Conservation (phyloP, 306 rosid species). For the Gastrolobium bilobum region DNA sequence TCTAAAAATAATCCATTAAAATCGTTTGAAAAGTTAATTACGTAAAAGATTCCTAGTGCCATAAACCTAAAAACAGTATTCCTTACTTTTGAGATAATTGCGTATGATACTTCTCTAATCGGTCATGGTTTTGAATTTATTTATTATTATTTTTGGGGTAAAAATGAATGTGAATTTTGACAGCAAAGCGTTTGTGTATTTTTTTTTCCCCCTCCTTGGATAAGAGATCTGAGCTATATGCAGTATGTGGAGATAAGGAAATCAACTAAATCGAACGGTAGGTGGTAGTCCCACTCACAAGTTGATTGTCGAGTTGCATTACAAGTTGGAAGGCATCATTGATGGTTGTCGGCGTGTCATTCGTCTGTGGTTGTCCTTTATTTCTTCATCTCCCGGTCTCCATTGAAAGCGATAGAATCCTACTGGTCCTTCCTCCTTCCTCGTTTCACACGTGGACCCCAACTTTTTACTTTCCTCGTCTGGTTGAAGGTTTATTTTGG, state of each 20-base stretch:
- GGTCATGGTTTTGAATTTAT: background rate
- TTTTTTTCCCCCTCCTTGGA: background rate
- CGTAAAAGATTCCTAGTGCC: background rate
- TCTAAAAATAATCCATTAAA: no score
- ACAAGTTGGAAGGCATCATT: background rate
- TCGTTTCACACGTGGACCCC: background rate
- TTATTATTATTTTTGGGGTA: background rate
- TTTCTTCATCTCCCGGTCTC: background rate
- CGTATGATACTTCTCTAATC: background rate
- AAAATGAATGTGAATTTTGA: background rate
- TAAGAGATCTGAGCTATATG: background rate
- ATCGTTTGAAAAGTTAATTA: no score
- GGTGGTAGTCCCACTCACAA: background rate
- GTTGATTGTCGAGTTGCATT: conserved; percentile 18
- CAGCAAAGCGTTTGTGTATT: background rate
- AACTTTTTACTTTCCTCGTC: no score
- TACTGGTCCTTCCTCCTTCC: background rate
- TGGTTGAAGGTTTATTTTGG: no score
- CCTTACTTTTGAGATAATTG: background rate
- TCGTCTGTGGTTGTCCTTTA: conserved; percentile 36
- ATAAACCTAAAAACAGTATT: background rate
- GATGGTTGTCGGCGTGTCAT: conserved; percentile 28
- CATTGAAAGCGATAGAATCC: background rate
- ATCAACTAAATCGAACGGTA: background rate
- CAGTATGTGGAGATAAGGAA: conserved; percentile 13